Base-by-base conservation (phyloP, 257 asterid species). In the Solanum bulbocastanum region DNA sequence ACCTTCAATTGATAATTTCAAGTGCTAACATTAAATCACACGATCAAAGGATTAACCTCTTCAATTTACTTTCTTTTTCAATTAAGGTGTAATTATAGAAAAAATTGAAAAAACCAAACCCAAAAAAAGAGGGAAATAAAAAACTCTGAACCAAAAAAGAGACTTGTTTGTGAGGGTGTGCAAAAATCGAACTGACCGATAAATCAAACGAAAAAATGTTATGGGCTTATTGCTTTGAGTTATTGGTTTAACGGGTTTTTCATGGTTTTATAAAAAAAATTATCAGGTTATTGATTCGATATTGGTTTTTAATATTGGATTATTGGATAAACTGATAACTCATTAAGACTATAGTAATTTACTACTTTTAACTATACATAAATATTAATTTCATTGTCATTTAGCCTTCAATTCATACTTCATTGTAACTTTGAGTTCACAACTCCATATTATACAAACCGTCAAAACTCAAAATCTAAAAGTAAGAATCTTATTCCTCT, bases 141-240 rank as follows among this genome's bases (percentile, higher is more conserved):
- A 56, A 56, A 56, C 3, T 1, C 7, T 56, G 25, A 56, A 56
- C 25, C 10, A 18, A 52, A 52, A 52, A 52, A 52, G n/a, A 56
- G n/a, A 56, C 65, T 52, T 56, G 65, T 56, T 56, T 20, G 11
- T 56, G 18, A 1, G 60, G 62, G 10, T 18, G 62, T 18, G 58
- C 22, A 5, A 49, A 49, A 15, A 7, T 0, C 6, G 7, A 49
- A 15, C 15, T 3, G 58, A 14, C 0, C 0, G 20, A 46, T 46
- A 46, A 46, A 46, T 46, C 7, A 6, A 0, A 46, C 20, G 13
- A 46, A 46, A 15, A 49, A 49, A 49, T 49, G 8, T 49, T 49
- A 52, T 6, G 18, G 23, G 3, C 16, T 52, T 52, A 52, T 49
- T 49, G 60, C 23, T 16, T 49, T 49, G 22, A 3, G 23, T 1